Evolutionary conservation across 116 monocot species (phyloP).

Genomic region (Zostera marina): DNA sequence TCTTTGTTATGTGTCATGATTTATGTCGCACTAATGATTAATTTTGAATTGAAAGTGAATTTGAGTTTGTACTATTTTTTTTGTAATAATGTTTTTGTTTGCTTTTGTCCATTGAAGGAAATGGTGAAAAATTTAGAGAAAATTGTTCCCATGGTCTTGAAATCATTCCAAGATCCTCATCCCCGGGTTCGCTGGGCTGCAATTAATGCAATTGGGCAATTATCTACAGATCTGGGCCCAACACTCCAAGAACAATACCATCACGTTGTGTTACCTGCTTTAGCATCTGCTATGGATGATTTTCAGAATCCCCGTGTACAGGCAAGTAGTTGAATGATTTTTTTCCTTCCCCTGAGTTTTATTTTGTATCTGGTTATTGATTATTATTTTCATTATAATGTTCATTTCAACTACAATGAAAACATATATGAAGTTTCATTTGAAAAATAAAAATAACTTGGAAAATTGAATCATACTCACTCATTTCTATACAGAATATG

Average conservation of each 20-base stretch:
- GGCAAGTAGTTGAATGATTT: slow-evolving; percentile 21
- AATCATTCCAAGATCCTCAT: slow-evolving; percentile 76
- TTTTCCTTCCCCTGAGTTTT: too few relatives aligned
- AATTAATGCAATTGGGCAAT: slow-evolving; percentile 83
- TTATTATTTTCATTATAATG: too few relatives aligned
- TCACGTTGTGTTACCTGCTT: slow-evolving; percentile 57
- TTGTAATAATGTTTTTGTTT: background rate
- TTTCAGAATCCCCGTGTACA: slow-evolving; percentile 87
- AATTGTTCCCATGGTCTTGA: slow-evolving; percentile 68
- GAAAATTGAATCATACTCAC: background rate
- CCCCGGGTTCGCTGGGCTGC: slow-evolving; percentile 93
- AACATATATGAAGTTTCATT: too few relatives aligned
- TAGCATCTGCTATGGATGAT: slow-evolving; percentile 90
- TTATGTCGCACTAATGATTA: background rate
- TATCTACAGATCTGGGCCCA: slow-evolving; percentile 84
- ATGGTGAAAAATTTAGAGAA: slow-evolving; percentile 87
- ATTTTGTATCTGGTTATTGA: too few relatives aligned
- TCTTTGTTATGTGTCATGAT: too few relatives aligned
- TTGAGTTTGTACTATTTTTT: background rate
- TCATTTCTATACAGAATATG: too few relatives aligned
- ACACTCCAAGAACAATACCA: slow-evolving; percentile 75
- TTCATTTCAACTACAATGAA: too few relatives aligned
- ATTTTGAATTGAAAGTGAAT: background rate
- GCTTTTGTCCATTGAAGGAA: slow-evolving; percentile 20
- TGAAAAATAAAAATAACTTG: too few relatives aligned